Percentiles rank a stretch among this genome's conserved stretches.
Evolutionary conservation across 73 alveolate genomes (phyloP).

Genomic region (Breviolum minutum): DNA sequence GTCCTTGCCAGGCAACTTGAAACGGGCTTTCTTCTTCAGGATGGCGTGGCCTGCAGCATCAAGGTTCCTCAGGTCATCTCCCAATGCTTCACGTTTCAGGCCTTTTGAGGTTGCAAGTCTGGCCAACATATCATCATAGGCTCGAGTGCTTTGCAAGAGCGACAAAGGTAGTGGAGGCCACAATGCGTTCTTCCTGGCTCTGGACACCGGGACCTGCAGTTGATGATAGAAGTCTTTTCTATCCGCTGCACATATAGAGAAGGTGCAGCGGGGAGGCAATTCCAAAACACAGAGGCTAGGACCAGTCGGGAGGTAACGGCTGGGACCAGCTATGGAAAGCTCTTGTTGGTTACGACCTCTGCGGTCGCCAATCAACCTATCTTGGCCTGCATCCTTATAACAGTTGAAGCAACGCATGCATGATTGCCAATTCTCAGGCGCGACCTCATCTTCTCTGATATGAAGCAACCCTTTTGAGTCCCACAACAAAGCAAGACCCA

Average conservation of each 20-base stretch:
- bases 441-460: background rate
- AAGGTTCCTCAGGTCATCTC: too few species aligned
- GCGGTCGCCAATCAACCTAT: background rate
- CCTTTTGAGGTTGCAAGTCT: too few species aligned
- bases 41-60: background rate
- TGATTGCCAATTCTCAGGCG: background rate
- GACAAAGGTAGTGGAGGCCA: background rate
- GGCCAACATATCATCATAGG: too few species aligned
- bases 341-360: background rate
- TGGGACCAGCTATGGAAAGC: background rate
- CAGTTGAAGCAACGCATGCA: background rate
- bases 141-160: background rate
- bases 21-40: too few species aligned
- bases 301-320: background rate
- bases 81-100: background rate
- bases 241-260: background rate
- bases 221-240: constrained; percentile 19
- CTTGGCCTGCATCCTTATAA: background rate
- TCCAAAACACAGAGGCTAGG: background rate
- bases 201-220: background rate
- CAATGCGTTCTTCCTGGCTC: background rate
- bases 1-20: background rate
- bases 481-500: background rate
- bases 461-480: background rate
- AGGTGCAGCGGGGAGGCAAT: background rate